Conservation (phyloP, 306 rosid species). For the Boehmeria nivea region DNA sequence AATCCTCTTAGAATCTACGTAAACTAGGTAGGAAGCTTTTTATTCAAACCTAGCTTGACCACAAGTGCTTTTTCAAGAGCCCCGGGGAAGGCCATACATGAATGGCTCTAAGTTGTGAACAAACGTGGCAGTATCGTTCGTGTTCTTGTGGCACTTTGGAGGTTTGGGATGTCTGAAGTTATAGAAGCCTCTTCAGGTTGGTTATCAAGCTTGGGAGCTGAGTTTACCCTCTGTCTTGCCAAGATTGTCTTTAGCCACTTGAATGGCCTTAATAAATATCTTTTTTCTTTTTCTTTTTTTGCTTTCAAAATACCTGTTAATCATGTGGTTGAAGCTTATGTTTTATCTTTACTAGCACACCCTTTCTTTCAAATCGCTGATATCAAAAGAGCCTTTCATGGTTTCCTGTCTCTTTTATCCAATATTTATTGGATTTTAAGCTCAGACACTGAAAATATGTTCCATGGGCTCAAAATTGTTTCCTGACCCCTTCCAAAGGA, state of each 20-base stretch:
- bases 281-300: background rate
- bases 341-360: background rate
- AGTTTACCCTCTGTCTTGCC: slow-evolving; percentile 18
- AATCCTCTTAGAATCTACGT: background rate
- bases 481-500: too few species aligned
- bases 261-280: background rate
- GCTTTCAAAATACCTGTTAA: slow-evolving; percentile 2
- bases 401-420: too few species aligned
- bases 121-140: background rate
- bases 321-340: slow-evolving; percentile 3
- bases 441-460: too few species aligned
- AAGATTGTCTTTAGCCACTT: slow-evolving; percentile 14
- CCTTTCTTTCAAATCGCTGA: background rate
- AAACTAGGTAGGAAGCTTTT: slow-evolving; percentile 1
- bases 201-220: slow-evolving; percentile 15
- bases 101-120: too few species aligned
- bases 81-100: background rate
- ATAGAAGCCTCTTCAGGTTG: slow-evolving; percentile 11
- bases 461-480: too few species aligned
- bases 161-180: background rate
- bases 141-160: background rate
- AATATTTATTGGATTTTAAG: too few species aligned
- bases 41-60: background rate
- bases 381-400: background rate
- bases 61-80: background rate